Evolutionary conservation across 1,284 basidiomycete genomes (phyloP).

Genomic region (Ganoderma sp.): DNA sequence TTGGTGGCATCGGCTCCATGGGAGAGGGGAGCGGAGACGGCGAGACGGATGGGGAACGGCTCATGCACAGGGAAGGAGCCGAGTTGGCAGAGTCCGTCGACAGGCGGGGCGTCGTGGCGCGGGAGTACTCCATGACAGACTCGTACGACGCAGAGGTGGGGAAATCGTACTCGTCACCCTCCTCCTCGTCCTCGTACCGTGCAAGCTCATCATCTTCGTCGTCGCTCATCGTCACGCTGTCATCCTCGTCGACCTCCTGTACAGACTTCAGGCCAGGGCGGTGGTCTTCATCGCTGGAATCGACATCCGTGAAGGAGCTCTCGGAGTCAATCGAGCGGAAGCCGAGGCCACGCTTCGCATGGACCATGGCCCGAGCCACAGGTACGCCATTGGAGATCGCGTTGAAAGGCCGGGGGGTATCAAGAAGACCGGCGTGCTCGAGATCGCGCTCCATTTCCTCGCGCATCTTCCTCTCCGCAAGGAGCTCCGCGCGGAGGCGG

Average conservation of each 20-base stretch:
- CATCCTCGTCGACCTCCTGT: slow-evolving; percentile 58
- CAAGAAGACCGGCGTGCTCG: slow-evolving; percentile 47
- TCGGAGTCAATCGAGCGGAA: slow-evolving; percentile 70
- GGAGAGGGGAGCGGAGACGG: slow-evolving; percentile 38
- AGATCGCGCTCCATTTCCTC: slow-evolving; percentile 52
- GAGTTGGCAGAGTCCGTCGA: slow-evolving; percentile 28
- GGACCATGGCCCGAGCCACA: slow-evolving; percentile 37
- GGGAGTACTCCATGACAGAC: slow-evolving; percentile 56
- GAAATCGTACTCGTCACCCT: slow-evolving; percentile 54
- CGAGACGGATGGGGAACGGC: slow-evolving; percentile 39
- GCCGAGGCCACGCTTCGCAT: slow-evolving; percentile 50
- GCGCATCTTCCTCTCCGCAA: slow-evolving; percentile 46
- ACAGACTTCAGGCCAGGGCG: slow-evolving; percentile 60
- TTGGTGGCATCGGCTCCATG: slow-evolving; percentile 37
- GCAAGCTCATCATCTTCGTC: slow-evolving; percentile 66
- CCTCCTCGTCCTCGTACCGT: slow-evolving; percentile 75
- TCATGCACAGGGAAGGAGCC: slow-evolving; percentile 33
- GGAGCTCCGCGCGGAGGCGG: slow-evolving; percentile 43
- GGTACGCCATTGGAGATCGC: slow-evolving; percentile 33
- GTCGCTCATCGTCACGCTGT: slow-evolving; percentile 47
- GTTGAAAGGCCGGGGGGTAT: slow-evolving; percentile 51
- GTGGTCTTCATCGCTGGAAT: slow-evolving; percentile 54
- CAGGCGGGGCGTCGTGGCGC: slow-evolving; percentile 43
- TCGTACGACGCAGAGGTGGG: slow-evolving; percentile 56
- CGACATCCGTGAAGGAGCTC: slow-evolving; percentile 67